Percentiles rank a stretch among this genome's conserved stretches.
Evolutionary conservation across 2,329 filamentous ascomycete species (phyloP).

Genomic region (Decorospora gaudefroyi): DNA sequence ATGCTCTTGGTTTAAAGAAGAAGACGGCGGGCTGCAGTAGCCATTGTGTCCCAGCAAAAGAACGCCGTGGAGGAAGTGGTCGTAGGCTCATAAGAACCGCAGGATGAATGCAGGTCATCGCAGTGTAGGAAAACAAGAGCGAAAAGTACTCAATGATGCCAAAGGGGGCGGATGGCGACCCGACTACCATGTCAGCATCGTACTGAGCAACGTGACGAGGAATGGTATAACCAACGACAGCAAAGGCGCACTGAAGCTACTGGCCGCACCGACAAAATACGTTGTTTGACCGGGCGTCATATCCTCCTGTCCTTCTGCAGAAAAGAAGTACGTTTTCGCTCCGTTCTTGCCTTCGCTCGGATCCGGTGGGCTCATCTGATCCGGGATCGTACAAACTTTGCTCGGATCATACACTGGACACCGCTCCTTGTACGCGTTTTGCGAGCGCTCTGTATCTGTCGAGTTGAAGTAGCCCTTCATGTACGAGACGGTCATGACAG

Average conservation of each 20-base stretch:
- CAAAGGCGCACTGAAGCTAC: constrained; percentile 20
- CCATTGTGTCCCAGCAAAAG: constrained; percentile 1
- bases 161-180: constrained; percentile 9
- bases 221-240: constrained; percentile 31
- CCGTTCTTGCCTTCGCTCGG: constrained; percentile 28
- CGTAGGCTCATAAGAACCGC: constrained; percentile 1
- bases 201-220: constrained; percentile 35
- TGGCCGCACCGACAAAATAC: constrained; percentile 26
- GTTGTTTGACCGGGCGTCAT: constrained; percentile 40
- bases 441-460: constrained; percentile 48
- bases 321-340: constrained; percentile 47
- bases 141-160: constrained; percentile 9
- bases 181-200: constrained; percentile 29
- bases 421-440: constrained; percentile 38
- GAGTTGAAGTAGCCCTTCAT: constrained; percentile 83
- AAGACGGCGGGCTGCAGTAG: background rate
- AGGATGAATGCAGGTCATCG: background rate
- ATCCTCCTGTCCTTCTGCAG: constrained; percentile 22
- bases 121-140: constrained; percentile 1
- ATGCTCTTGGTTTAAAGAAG: background rate
- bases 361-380: constrained; percentile 39
- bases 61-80: constrained; percentile 4
- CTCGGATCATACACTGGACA: constrained; percentile 36
- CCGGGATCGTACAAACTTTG: constrained; percentile 44
- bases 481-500: constrained; percentile 67